Evolutionary conservation across 164 flowering plant species (phyloP).

Genomic region (Akebia trifoliata): DNA sequence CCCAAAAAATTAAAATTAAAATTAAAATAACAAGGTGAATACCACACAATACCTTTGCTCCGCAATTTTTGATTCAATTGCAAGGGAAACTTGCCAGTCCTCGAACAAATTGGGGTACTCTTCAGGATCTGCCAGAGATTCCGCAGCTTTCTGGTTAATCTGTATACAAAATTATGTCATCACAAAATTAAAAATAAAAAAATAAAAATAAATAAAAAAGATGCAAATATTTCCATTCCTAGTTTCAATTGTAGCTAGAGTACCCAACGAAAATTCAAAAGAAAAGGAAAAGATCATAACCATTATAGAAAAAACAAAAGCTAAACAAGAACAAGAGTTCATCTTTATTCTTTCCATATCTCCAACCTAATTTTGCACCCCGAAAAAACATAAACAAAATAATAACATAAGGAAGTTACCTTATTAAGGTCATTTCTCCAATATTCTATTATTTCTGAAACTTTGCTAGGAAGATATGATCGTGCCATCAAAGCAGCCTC

Average conservation of each 20-base stretch:
- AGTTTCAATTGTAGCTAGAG: no score
- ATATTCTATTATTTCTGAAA: conserved; percentile 77
- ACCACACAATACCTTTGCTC: conserved; percentile 54
- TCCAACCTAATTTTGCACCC: background rate
- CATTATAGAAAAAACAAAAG: background rate
- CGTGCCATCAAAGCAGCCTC: conserved; percentile 99
- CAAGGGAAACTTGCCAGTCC: conserved; percentile 92
- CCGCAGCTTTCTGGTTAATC: conserved; percentile 96
- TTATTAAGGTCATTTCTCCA: conserved; percentile 95
- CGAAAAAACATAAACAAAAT: background rate
- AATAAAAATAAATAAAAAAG: no score
- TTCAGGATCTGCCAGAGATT: conserved; percentile 96
- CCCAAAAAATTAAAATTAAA: background rate
- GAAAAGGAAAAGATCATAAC: no score
- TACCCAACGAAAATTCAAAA: no score
- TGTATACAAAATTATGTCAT: conserved; percentile 24
- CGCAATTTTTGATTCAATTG: conserved; percentile 72
- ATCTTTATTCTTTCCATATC: no score
- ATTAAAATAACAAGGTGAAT: background rate
- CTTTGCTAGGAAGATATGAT: conserved; percentile 99
- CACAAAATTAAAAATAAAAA: no score
- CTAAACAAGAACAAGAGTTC: background rate
- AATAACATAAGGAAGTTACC: conserved; percentile 34
- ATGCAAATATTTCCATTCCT: conserved; percentile 1
- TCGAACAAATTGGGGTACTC: conserved; percentile 96